Evolutionary conservation across 2,329 filamentous ascomycete species (phyloP).

Genomic region (Acephala macrosclerotiorum): DNA sequence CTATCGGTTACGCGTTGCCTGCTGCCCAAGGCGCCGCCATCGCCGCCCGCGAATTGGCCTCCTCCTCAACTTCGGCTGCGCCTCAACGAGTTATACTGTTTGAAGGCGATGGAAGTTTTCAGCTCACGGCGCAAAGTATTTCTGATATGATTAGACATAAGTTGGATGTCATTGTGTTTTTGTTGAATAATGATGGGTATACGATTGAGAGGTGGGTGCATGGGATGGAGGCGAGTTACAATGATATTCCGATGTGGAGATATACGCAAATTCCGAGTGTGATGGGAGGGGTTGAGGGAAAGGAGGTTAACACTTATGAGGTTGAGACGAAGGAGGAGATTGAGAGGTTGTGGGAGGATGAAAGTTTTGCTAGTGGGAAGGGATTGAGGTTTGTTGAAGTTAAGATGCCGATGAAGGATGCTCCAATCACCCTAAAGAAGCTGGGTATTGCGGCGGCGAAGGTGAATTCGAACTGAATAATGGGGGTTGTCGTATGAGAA

Average conservation of each 20-base stretch:
- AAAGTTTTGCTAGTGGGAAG: constrained; percentile 6
- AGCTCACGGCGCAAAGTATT: constrained; percentile 82
- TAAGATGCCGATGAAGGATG: constrained; percentile 12
- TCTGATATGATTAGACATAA: constrained; percentile 80
- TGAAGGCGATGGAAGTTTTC: constrained; percentile 67
- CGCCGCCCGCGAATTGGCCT: constrained; percentile 68
- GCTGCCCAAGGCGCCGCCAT: constrained; percentile 72
- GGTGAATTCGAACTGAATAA: background rate
- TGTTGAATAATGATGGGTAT: constrained; percentile 86
- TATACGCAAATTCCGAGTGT: constrained; percentile 70
- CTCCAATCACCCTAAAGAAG: constrained; percentile 3
- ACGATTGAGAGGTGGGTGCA: constrained; percentile 89
- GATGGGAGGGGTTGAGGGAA: constrained; percentile 69
- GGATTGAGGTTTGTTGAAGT: constrained; percentile 15
- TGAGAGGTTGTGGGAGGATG: constrained; percentile 45
- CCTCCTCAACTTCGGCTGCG: constrained; percentile 41
- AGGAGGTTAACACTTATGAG: constrained; percentile 65
- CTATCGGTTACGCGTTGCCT: constrained; percentile 68
- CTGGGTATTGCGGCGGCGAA: constrained; percentile 5
- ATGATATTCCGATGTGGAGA: constrained; percentile 79
- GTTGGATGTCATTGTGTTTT: constrained; percentile 79
- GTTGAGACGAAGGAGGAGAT: constrained; percentile 73
- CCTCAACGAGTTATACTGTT: constrained; percentile 73
- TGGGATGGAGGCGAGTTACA: constrained; percentile 78
- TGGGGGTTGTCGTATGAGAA: too few relatives aligned